Percentiles rank a stretch among this genome's conserved stretches.
Conservation (phyloP, 2,329 filamentous ascomycete species). For the Claviceps paspali region DNA sequence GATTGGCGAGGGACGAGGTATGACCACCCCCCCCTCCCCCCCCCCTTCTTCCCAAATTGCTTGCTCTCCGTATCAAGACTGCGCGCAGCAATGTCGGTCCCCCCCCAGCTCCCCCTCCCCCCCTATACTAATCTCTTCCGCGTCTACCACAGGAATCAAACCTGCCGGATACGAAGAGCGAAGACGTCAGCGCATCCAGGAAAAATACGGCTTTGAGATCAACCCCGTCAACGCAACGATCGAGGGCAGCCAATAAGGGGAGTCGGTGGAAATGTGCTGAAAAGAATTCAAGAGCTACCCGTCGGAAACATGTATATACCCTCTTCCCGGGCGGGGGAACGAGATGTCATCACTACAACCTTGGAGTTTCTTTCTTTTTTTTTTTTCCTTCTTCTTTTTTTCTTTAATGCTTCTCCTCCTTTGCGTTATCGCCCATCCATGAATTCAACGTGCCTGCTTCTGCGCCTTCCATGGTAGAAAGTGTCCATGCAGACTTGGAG, state of each 20-base stretch:
- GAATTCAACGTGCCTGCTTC: too few species aligned
- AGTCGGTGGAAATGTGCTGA: not conserved
- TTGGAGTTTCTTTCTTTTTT: conserved; percentile 7
- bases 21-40: conserved; percentile 14
- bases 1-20: conserved; percentile 79
- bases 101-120: too few species aligned
- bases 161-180: conserved; percentile 74
- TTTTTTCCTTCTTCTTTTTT: not conserved
- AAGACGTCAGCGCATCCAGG: conserved; percentile 64
- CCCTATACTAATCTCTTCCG: not conserved
- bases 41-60: too few species aligned
- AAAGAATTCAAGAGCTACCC: not conserved
- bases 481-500: too few species aligned
- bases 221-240: conserved; percentile 42
- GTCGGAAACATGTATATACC: conserved; percentile 19
- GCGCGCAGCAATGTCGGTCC: too few species aligned
- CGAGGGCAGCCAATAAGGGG: conserved; percentile 25
- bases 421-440: not conserved
- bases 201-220: conserved; percentile 79
- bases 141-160: conserved; percentile 47
- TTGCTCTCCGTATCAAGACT: too few species aligned
- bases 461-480: too few species aligned
- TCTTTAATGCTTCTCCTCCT: not conserved
- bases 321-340: conserved; percentile 18
- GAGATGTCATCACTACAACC: conserved; percentile 7